These are phyloP conservation scores for Micractinium sp. DNA, from an alignment of 139 green algal genomes.

Conservation along the genomic window DNA sequence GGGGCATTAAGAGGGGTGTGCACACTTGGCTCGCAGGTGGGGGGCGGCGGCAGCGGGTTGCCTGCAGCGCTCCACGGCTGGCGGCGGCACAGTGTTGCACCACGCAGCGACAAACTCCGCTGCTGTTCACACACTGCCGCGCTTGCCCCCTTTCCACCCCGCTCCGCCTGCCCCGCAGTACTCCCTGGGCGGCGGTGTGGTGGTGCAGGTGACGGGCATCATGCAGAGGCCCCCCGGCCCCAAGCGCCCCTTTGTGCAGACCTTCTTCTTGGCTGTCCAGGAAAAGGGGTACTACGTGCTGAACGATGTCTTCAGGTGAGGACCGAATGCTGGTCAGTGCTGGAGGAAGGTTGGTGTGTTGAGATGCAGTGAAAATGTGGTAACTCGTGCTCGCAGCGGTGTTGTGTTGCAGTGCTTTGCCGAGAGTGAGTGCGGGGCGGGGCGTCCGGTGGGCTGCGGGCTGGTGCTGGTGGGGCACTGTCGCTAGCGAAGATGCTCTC, in stretches of 20 bases:
- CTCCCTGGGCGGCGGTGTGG: constrained; percentile 72
- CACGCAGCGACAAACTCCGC: no score
- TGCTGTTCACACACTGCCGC: no score
- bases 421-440: no score
- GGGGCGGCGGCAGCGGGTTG: no score
- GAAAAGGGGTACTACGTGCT: constrained; percentile 92
- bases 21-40: neutral
- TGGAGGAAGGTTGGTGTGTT: neutral
- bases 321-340: no score
- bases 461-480: no score
- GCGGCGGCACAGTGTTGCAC: no score
- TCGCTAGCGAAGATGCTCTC: no score
- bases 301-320: constrained; percentile 88
- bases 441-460: no score
- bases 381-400: neutral
- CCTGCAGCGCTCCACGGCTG: no score
- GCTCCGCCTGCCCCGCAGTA: constrained; percentile 21
- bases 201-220: constrained; percentile 74
- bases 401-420: neutral
- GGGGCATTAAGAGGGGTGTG: neutral
- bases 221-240: constrained; percentile 48
- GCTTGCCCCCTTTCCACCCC: no score
- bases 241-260: constrained; percentile 82
- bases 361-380: neutral
- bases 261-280: constrained; percentile 91